These are phyloP conservation scores for Psilocybe sp. DNA, from an alignment of 768 basidiomycete species.

Conservation along the genomic window DNA sequence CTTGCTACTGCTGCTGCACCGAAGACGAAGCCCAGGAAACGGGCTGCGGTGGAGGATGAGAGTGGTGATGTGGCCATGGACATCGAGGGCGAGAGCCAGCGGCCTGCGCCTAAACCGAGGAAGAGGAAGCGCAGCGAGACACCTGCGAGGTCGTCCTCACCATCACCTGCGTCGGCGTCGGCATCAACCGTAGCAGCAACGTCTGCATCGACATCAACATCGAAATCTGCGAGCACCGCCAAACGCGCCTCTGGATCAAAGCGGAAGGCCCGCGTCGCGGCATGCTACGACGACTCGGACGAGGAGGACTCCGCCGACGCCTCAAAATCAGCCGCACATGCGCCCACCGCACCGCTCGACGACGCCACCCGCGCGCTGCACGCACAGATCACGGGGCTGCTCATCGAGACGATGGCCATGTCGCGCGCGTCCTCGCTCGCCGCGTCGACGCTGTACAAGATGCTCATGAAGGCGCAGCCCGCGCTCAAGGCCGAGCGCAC, in stretches of 20 bases:
- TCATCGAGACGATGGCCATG: slow-evolving; percentile 69
- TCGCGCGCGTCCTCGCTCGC: slow-evolving; percentile 69
- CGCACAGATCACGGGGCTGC: slow-evolving; percentile 57
- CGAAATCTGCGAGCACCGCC: background rate
- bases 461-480: slow-evolving; percentile 53
- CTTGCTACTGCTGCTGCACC: background rate
- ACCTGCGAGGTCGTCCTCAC: background rate
- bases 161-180: background rate
- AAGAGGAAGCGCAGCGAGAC: slow-evolving; percentile 20
- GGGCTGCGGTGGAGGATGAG: slow-evolving; percentile 11
- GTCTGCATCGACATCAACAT: background rate
- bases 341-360: slow-evolving; percentile 10
- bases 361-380: slow-evolving; percentile 25
- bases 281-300: background rate
- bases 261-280: too few species aligned
- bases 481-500: slow-evolving; percentile 38
- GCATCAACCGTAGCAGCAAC: background rate
- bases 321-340: background rate
- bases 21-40: slow-evolving; percentile 12
- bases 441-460: slow-evolving; percentile 47
- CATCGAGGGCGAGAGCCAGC: background rate
- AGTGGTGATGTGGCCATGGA: background rate
- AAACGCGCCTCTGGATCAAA: slow-evolving; percentile 1
- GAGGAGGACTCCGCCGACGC: background rate
- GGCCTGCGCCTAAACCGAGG: slow-evolving; percentile 5